phyloP scores from a whole-genome alignment of 129 eudicot species.

The Flaveria trinervia region DNA sequence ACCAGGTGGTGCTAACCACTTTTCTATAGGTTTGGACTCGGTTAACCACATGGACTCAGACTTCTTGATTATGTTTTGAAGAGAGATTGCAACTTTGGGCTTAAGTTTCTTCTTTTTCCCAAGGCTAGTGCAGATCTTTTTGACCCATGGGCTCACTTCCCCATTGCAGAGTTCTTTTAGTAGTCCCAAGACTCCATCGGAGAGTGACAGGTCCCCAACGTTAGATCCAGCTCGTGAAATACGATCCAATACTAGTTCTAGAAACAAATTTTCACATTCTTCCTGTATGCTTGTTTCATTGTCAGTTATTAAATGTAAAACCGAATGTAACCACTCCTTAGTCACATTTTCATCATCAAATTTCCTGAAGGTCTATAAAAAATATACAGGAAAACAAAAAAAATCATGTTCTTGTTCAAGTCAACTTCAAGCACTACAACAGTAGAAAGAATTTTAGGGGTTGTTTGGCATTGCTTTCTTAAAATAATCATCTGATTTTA shows the following conservation, averaged over 20 bases:
- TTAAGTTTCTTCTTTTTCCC: slow-evolving; percentile 85
- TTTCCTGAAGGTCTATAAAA: slow-evolving; percentile 69
- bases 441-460: neutral
- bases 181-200: slow-evolving; percentile 65
- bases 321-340: slow-evolving; percentile 90
- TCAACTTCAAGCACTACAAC: neutral
- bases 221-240: slow-evolving; percentile 62
- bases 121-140: slow-evolving; percentile 75
- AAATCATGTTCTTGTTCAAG: slow-evolving; percentile 7
- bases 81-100: slow-evolving; percentile 61
- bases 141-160: slow-evolving; percentile 93
- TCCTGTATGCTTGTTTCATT: slow-evolving; percentile 96
- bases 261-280: slow-evolving; percentile 88
- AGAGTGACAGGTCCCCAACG: slow-evolving; percentile 28
- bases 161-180: slow-evolving; percentile 66
- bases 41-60: slow-evolving; percentile 79
- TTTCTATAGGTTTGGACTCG: slow-evolving; percentile 64
- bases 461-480: neutral
- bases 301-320: slow-evolving; percentile 72
- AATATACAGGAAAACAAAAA: slow-evolving; percentile 17
- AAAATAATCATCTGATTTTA: neutral
- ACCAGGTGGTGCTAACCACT: slow-evolving; percentile 95
- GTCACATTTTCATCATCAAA: slow-evolving; percentile 57
- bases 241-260: slow-evolving; percentile 79
- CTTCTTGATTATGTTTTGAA: slow-evolving; percentile 68